phyloP scores from a whole-genome alignment of 768 basidiomycete genomes.

The Clathrus columnatus region DNA sequence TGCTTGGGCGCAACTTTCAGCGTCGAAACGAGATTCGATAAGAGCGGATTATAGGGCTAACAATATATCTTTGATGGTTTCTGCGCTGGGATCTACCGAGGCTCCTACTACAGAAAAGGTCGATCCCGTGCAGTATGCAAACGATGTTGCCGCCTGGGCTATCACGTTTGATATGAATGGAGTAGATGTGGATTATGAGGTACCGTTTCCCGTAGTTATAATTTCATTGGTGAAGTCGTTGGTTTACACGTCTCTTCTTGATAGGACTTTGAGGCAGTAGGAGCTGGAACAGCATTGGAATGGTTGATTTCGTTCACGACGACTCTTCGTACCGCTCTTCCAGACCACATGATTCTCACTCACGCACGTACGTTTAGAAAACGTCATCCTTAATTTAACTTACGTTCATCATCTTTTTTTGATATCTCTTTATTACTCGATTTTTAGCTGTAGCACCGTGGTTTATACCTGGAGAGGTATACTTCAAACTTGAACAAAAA shows the following conservation, averaged over 20 bases:
- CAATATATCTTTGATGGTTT: slow-evolving; percentile 28
- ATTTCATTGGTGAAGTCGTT: neutral
- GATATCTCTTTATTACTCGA: neutral
- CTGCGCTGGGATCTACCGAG: slow-evolving; percentile 28
- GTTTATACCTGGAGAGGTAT: slow-evolving; percentile 10
- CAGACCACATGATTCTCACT: slow-evolving; percentile 16
- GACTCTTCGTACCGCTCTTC: slow-evolving; percentile 16
- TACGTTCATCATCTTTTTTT: slow-evolving; percentile 7
- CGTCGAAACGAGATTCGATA: slow-evolving; percentile 13
- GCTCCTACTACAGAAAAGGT: slow-evolving; percentile 9
- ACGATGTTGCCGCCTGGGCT: slow-evolving; percentile 10
- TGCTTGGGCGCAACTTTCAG: slow-evolving; percentile 9
- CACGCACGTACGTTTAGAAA: slow-evolving; percentile 17
- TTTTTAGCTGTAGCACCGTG: slow-evolving; percentile 36
- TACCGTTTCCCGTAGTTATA: neutral
- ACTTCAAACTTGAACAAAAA: slow-evolving; percentile 1
- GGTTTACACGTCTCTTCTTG: neutral
- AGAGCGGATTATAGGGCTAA: slow-evolving; percentile 23
- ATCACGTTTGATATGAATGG: slow-evolving; percentile 16
- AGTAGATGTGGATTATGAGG: slow-evolving; percentile 12
- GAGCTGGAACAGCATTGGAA: slow-evolving; percentile 14
- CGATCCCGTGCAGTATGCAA: slow-evolving; percentile 7
- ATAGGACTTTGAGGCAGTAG: slow-evolving; percentile 18
- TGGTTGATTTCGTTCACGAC: slow-evolving; percentile 20
- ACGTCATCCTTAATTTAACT: neutral